Evolutionary conservation across 1,284 basidiomycete species (phyloP).

Genomic region (Apiotrichum veenhuisii): DNA sequence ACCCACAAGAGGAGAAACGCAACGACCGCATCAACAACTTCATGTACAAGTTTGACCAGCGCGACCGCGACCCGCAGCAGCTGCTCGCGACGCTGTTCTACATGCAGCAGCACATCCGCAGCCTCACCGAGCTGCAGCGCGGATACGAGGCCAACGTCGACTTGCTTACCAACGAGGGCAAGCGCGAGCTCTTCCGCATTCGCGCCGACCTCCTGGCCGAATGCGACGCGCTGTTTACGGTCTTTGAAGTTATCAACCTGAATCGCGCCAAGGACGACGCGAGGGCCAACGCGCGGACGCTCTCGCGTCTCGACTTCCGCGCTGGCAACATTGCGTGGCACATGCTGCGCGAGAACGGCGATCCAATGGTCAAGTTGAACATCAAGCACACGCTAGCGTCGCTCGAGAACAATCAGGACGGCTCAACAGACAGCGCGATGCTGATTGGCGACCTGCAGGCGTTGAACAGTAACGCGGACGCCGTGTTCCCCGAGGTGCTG

Average conservation of each 20-base stretch:
- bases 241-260: slow-evolving; percentile 81
- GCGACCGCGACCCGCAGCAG: slow-evolving; percentile 64
- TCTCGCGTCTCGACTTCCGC: slow-evolving; percentile 73
- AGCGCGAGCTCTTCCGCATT: slow-evolving; percentile 58
- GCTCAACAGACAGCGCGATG: slow-evolving; percentile 77
- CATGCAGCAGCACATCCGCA: slow-evolving; percentile 71
- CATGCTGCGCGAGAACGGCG: slow-evolving; percentile 72
- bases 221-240: slow-evolving; percentile 74
- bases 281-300: slow-evolving; percentile 69
- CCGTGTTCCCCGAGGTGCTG: slow-evolving; percentile 86
- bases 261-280: slow-evolving; percentile 66
- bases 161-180: slow-evolving; percentile 55
- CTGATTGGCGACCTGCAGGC: slow-evolving; percentile 72
- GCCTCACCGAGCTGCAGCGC: slow-evolving; percentile 57
- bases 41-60: slow-evolving; percentile 86
- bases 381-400: slow-evolving; percentile 74
- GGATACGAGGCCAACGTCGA: slow-evolving; percentile 57
- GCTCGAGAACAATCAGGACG: slow-evolving; percentile 84
- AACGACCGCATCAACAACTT: slow-evolving; percentile 76
- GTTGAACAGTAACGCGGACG: slow-evolving; percentile 80
- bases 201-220: slow-evolving; percentile 72
- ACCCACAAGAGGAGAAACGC: slow-evolving; percentile 73
- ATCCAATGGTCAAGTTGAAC: slow-evolving; percentile 80
- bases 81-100: slow-evolving; percentile 63
- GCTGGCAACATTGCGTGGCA: slow-evolving; percentile 89